Percentiles rank a stretch among this genome's conserved stretches.
Evolutionary conservation across 371 early-diverging fungal genomes (phyloP).

Genomic region (Mucor velutinosus): DNA sequence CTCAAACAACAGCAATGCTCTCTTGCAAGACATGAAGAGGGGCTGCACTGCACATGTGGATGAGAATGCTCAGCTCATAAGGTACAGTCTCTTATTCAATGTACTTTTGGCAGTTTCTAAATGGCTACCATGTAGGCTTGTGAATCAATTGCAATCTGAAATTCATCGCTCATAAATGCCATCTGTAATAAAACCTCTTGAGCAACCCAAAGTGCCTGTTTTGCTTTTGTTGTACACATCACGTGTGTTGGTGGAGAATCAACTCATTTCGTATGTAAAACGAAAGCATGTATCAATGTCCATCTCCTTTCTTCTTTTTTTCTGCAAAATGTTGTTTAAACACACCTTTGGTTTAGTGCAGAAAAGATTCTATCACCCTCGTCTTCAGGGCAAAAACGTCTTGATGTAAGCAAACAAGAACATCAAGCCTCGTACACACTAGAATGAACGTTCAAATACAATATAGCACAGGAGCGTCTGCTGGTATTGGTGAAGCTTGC

Average conservation of each 20-base stretch:
- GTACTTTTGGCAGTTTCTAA: neutral
- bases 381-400: constrained; percentile 51
- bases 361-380: constrained; percentile 15
- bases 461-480: constrained; percentile 82
- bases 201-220: neutral
- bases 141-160: constrained; percentile 42
- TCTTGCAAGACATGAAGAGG: constrained; percentile 27
- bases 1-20: constrained; percentile 15
- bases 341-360: constrained; percentile 8
- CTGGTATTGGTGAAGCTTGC: constrained; percentile 88
- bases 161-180: constrained; percentile 19
- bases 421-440: neutral
- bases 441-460: neutral
- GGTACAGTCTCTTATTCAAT: constrained; percentile 11
- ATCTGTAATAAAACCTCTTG: neutral
- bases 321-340: neutral
- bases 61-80: constrained; percentile 39
- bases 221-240: neutral
- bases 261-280: neutral
- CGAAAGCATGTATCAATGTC: neutral
- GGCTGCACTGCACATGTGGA: constrained; percentile 29
- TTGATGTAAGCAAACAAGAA: constrained; percentile 35
- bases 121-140: constrained; percentile 21
- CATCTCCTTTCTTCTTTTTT: neutral
- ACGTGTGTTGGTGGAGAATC: neutral